These are phyloP conservation scores for Ligustrum vulgare DNA, from an alignment of 257 asterid species.

Conservation along the genomic window DNA sequence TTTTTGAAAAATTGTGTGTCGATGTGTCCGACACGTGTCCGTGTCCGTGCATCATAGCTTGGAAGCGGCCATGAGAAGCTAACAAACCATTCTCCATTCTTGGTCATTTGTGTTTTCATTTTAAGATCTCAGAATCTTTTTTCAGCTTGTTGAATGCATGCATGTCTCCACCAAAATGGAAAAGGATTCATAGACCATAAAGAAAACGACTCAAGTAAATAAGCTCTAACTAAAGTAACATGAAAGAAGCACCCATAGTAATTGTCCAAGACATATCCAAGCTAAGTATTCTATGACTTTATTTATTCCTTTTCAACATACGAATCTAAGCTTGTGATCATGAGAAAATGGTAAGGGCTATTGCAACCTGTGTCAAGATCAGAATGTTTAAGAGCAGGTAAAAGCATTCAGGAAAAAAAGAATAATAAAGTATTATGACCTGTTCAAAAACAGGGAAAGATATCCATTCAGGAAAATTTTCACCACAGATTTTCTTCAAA, in stretches of 20 bases:
- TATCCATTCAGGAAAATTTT: constrained; percentile 93
- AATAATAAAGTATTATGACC: constrained; percentile 39
- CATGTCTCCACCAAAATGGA: neutral
- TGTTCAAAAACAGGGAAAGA: constrained; percentile 94
- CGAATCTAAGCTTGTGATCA: neutral
- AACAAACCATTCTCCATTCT: neutral
- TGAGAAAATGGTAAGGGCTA: neutral
- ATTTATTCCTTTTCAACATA: neutral
- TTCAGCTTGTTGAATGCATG: neutral
- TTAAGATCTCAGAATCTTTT: neutral
- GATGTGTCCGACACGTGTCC: no score
- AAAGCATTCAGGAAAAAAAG: constrained; percentile 3
- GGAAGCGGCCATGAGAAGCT: neutral
- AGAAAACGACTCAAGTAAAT: neutral
- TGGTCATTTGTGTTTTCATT: neutral
- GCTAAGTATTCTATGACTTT: neutral
- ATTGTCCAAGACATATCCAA: neutral
- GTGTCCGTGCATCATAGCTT: no score
- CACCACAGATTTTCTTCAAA: constrained; percentile 90
- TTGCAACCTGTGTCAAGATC: neutral
- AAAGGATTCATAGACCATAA: neutral
- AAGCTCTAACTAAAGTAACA: neutral
- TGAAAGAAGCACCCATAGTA: neutral
- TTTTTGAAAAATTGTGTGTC: no score
- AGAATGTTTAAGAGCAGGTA: neutral